Percentiles rank a stretch among this genome's conserved stretches.
Evolutionary conservation across 306 rosid species (phyloP).

Genomic region (Macrotyloma uniflorum): DNA sequence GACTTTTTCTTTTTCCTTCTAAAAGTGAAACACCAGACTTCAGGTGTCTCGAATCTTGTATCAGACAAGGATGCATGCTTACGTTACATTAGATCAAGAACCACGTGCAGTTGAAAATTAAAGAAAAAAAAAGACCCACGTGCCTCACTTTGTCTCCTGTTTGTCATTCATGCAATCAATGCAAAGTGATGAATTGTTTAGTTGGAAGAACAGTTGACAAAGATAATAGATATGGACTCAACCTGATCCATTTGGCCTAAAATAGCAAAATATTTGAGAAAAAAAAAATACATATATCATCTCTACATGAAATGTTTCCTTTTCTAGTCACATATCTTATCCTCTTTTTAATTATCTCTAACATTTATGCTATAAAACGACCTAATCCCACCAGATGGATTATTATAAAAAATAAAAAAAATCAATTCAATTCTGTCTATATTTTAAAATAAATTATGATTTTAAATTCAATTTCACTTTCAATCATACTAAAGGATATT

Average conservation of each 20-base stretch:
- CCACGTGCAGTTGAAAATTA: neutral
- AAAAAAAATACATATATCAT: neutral
- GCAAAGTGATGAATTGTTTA: constrained; percentile 31
- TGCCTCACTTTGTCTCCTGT: neutral
- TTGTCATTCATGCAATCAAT: constrained; percentile 19
- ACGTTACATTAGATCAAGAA: neutral
- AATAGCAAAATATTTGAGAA: neutral
- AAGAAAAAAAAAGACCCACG: constrained; percentile 22
- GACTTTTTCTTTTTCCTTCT: neutral
- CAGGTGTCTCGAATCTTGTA: neutral
- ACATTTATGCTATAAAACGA: too few species aligned
- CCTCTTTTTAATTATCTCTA: neutral
- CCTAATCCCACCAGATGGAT: too few species aligned
- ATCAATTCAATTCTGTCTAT: too few species aligned
- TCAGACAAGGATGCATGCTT: neutral
- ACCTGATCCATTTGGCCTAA: constrained; percentile 26
- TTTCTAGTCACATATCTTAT: neutral
- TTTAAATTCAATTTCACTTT: too few species aligned
- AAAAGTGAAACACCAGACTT: neutral
- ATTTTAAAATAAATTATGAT: too few species aligned
- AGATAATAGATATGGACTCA: neutral
- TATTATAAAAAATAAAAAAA: too few species aligned
- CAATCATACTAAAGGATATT: too few species aligned
- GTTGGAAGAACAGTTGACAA: neutral
- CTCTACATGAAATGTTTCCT: neutral